Conservation (phyloP, 23 red algal genomes). For the Gracilaria domingensis region DNA sequence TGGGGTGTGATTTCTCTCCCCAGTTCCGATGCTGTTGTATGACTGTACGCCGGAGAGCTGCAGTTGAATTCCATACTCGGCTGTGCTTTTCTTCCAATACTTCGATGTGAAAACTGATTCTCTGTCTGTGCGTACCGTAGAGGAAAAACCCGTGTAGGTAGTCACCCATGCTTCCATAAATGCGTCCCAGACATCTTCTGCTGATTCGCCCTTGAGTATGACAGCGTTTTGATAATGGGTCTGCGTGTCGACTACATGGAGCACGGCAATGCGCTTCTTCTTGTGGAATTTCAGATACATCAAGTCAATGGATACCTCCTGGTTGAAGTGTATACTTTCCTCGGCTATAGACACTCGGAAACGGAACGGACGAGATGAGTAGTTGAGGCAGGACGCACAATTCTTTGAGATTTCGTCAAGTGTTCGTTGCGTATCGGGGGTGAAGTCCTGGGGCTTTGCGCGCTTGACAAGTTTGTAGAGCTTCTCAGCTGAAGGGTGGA, state of each 20-base stretch:
- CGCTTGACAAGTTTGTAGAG: constrained; percentile 61
- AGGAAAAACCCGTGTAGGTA: constrained; percentile 24
- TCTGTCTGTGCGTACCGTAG: constrained; percentile 24
- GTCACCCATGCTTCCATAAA: constrained; percentile 43
- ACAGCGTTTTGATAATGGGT: constrained; percentile 25
- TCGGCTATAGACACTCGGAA: background rate
- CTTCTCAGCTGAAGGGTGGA: constrained; percentile 26
- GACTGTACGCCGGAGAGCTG: constrained; percentile 10
- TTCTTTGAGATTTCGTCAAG: constrained; percentile 24
- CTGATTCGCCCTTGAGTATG: constrained; percentile 6
- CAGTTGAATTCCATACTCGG: constrained; percentile 28
- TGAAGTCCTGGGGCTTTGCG: background rate
- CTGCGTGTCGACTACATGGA: constrained; percentile 50
- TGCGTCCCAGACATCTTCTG: constrained; percentile 43
- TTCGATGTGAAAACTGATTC: constrained; percentile 54
- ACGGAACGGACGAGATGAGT: background rate
- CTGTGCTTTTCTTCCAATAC: background rate
- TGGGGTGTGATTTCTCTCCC: constrained; percentile 28
- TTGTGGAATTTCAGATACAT: constrained; percentile 21
- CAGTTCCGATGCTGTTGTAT: constrained; percentile 29
- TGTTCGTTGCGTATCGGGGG: background rate
- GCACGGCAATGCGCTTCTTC: constrained; percentile 10
- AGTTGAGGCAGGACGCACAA: constrained; percentile 16
- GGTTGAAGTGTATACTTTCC: constrained; percentile 13
- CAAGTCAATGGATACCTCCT: constrained; percentile 32